Base-by-base conservation (phyloP, 1,284 basidiomycete genomes). In the Ceratobasidium sp. region DNA sequence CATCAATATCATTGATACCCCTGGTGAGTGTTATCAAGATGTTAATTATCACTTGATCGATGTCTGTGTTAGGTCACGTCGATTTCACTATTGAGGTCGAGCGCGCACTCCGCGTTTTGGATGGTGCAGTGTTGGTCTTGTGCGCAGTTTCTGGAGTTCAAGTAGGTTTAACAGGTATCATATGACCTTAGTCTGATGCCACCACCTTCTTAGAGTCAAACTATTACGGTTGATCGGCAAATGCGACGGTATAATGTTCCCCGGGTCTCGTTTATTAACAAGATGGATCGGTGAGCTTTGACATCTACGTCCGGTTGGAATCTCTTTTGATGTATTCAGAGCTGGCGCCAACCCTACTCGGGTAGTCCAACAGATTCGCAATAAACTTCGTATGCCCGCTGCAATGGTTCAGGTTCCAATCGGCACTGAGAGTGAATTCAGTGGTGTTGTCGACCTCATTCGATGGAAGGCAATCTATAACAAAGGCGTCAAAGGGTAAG, bases 41-140 rank as follows among this genome's bases (percentile, higher is more conserved):
- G 20, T n/a, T 76, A 33, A 48, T 81, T 48, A 69, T 77, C 10
- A 61, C 44, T 52, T 66, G 12, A 75, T 71, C 40, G 13, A 46
- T 44, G 17, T 44, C 17, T 28, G 9, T 48, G 1, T 5, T 78
- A 94, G 94, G 96, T 82, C 98, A 99, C 89, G 98, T 99, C 81
- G 98, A 99, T 85, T 99, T 99, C 83, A 99, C 98, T 2, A 99
- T 99, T 82, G 98, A 99, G 86, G 98, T 99, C 7, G 98, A 99
- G 85, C 91, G 98, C 42, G 98, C 98, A 46, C 87, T 99, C 69
- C 92, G 98, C 80, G 98, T 99, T 10, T 87, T 99, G 78, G 98
- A 99, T 84, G 98, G 98, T 81, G 98, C 98, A 64, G 94, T 99
- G 68, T 86, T 99, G 81, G 98, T 99, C 33, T 88, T 99, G 50